These are phyloP conservation scores for Gynostemma pentaphyllum DNA, from an alignment of 306 rosid genomes.

Conservation along the genomic window DNA sequence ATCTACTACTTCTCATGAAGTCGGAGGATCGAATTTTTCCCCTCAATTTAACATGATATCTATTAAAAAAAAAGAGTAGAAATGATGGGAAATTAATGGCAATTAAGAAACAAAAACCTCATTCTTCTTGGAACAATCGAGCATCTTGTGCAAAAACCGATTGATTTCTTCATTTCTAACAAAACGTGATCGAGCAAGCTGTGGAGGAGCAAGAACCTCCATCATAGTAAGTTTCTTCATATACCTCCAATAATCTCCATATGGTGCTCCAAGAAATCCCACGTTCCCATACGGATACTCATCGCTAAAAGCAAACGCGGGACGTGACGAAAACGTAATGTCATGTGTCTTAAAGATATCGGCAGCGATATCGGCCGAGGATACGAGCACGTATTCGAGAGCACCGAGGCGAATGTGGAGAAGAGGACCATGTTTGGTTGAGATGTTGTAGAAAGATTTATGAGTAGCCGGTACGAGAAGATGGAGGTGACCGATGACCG, in stretches of 20 bases:
- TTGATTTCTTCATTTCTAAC: constrained; percentile 26
- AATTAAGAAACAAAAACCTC: not conserved
- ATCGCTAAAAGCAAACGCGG: constrained; percentile 32
- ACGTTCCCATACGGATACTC: constrained; percentile 48
- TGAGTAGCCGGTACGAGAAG: constrained; percentile 13
- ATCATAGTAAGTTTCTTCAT: constrained; percentile 61
- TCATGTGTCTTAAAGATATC: constrained; percentile 59
- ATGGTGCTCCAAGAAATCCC: constrained; percentile 47
- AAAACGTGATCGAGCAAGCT: not conserved
- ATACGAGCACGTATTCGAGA: constrained; percentile 42
- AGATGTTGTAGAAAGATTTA: constrained; percentile 20
- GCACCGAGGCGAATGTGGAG: constrained; percentile 23
- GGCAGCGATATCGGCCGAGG: constrained; percentile 46
- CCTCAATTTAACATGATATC: too few species aligned
- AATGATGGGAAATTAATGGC: too few species aligned
- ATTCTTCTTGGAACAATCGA: constrained; percentile 12
- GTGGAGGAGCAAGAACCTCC: constrained; percentile 41
- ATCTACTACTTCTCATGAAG: too few species aligned
- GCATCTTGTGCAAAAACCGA: constrained; percentile 15
- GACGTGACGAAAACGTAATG: constrained; percentile 37
- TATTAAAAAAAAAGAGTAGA: too few species aligned
- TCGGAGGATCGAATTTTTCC: too few species aligned
- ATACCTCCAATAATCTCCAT: constrained; percentile 69
- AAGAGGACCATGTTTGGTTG: constrained; percentile 27
- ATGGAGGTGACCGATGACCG: constrained; percentile 17